Conservation (phyloP, 164 flowering plant genomes). For the Kingdonia uniflora region DNA sequence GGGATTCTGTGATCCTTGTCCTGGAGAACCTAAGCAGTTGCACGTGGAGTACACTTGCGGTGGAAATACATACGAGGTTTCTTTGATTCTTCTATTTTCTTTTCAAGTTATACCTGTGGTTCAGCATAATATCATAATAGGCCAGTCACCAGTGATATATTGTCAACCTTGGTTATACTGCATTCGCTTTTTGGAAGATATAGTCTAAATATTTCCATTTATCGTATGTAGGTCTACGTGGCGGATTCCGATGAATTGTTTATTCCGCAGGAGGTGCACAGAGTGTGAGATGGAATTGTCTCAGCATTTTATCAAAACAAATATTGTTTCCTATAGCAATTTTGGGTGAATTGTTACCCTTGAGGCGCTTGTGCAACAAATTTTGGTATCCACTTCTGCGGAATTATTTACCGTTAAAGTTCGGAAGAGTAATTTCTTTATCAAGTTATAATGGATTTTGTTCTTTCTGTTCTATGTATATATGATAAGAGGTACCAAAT, state of each 20-base stretch:
- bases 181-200: too few relatives aligned
- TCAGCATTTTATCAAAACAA: background rate
- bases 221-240: slow-evolving; percentile 33
- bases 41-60: slow-evolving; percentile 54
- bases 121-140: background rate
- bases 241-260: slow-evolving; percentile 50
- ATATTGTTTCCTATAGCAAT: slow-evolving; percentile 14
- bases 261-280: slow-evolving; percentile 47
- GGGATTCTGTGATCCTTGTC: slow-evolving; percentile 97
- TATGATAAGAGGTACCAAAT: too few relatives aligned
- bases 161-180: background rate
- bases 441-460: too few relatives aligned
- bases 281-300: slow-evolving; percentile 16
- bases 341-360: slow-evolving; percentile 23
- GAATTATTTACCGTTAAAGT: too few relatives aligned
- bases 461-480: too few relatives aligned
- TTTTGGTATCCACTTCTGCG: too few relatives aligned
- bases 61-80: slow-evolving; percentile 53
- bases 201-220: background rate
- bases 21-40: slow-evolving; percentile 74
- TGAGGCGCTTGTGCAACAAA: slow-evolving; percentile 1
- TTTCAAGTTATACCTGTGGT: background rate
- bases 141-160: background rate
- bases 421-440: too few relatives aligned
- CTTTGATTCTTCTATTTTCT: background rate